Evolutionary conservation across 805 yeast genomes (phyloP).

Genomic region (Myxozyma monticola): DNA sequence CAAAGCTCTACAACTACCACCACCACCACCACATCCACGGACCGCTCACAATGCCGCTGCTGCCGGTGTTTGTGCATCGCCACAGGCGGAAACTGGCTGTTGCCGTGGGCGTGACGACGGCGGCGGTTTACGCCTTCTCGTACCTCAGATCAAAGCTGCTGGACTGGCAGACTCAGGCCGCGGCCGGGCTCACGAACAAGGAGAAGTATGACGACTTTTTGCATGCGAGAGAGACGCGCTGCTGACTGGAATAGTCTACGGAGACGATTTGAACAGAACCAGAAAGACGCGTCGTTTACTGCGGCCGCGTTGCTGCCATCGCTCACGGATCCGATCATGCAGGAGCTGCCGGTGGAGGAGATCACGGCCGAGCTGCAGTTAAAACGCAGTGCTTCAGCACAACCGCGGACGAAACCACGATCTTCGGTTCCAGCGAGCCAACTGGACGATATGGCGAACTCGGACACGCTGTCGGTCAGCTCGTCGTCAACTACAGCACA

Average conservation of each 20-base stretch:
- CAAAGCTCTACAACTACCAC: neutral
- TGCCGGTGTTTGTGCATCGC: conserved; percentile 23
- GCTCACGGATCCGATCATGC: conserved; percentile 62
- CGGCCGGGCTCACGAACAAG: conserved; percentile 4
- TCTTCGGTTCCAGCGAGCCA: no score
- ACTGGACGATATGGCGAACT: neutral
- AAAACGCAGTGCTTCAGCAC: neutral
- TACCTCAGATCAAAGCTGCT: conserved; percentile 7
- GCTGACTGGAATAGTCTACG: conserved; percentile 47
- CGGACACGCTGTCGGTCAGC: conserved; percentile 14
- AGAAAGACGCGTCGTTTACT: conserved; percentile 83
- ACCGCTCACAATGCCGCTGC: no score
- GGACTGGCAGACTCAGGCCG: conserved; percentile 25
- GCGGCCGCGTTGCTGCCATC: conserved; percentile 80
- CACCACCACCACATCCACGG: neutral
- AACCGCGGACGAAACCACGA: no score
- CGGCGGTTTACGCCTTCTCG: conserved; percentile 15
- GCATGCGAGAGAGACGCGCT: neutral
- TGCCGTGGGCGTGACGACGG: conserved; percentile 19
- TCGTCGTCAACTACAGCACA: conserved; percentile 24
- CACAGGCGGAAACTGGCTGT: conserved; percentile 23
- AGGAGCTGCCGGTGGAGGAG: conserved; percentile 65
- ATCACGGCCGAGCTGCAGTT: conserved; percentile 47
- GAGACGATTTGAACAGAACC: conserved; percentile 86
- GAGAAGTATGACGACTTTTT: conserved; percentile 19